phyloP scores from a whole-genome alignment of 139 green algal genomes.

The Trebouxia sp. region DNA sequence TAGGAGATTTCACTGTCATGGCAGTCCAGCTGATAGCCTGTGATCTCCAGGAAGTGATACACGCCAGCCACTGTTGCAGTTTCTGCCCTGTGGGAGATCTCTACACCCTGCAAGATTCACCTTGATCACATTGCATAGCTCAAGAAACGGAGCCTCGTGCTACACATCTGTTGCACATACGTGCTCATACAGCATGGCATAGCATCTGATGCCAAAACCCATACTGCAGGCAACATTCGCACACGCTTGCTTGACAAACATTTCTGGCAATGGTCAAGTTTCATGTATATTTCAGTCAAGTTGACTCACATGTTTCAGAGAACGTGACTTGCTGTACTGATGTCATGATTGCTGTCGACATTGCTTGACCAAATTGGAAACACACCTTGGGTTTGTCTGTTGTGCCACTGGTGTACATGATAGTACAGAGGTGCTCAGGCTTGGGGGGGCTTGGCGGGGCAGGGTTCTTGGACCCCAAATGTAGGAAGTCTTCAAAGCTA shows the following conservation, averaged over 20 bases:
- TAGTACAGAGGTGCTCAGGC: conserved; percentile 86
- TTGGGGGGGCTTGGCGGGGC: conserved; percentile 54
- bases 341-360: no score
- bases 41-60: conserved; percentile 49
- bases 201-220: neutral
- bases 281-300: no score
- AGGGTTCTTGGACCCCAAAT: conserved; percentile 54
- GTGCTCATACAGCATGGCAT: neutral
- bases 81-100: conserved; percentile 75
- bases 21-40: conserved; percentile 16
- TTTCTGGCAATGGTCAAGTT: no score
- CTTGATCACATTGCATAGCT: neutral
- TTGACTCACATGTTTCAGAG: no score
- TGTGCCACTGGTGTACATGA: conserved; percentile 95
- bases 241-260: no score
- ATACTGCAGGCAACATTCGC: no score
- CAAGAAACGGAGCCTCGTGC: no score
- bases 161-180: no score
- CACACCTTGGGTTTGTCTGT: conserved; percentile 77
- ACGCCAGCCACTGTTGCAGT: conserved; percentile 58
- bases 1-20: conserved; percentile 73
- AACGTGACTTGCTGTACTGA: no score
- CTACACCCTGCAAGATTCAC: conserved; percentile 71
- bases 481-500: conserved; percentile 65
- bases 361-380: neutral